A percentile compares a stretch with the other conserved stretches of the same genome.
Conservation (phyloP, 192 early-diverging fungal genomes). For the Obelidium mucronatum region DNA sequence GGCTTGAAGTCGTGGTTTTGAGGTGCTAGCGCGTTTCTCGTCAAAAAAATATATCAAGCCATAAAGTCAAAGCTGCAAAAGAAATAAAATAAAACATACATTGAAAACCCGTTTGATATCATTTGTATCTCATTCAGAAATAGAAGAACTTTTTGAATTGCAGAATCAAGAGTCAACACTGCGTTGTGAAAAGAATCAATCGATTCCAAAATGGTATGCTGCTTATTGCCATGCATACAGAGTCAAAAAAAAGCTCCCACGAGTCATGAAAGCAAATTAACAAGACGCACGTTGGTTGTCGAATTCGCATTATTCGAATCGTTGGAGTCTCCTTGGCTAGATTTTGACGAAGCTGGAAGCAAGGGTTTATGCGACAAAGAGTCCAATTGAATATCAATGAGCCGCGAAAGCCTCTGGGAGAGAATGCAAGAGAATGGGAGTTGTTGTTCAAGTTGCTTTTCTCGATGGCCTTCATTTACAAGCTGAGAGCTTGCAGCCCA, state of each 20-base stretch:
- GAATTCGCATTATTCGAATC: no score
- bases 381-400: background rate
- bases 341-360: no score
- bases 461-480: background rate
- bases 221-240: no score
- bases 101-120: background rate
- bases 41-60: no score
- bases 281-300: no score
- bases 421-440: background rate
- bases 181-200: background rate
- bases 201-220: no score
- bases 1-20: background rate
- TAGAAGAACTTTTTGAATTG: background rate
- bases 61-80: background rate
- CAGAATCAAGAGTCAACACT: background rate
- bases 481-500: background rate
- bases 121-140: background rate
- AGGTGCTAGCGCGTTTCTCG: background rate
- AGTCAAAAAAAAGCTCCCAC: no score
- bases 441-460: background rate
- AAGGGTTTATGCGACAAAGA: background rate
- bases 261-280: no score
- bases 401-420: background rate
- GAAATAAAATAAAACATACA: background rate
- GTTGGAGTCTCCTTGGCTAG: no score